These are phyloP conservation scores for Takashimella tepidaria DNA, from an alignment of 1,284 basidiomycete genomes.

Conservation along the genomic window DNA sequence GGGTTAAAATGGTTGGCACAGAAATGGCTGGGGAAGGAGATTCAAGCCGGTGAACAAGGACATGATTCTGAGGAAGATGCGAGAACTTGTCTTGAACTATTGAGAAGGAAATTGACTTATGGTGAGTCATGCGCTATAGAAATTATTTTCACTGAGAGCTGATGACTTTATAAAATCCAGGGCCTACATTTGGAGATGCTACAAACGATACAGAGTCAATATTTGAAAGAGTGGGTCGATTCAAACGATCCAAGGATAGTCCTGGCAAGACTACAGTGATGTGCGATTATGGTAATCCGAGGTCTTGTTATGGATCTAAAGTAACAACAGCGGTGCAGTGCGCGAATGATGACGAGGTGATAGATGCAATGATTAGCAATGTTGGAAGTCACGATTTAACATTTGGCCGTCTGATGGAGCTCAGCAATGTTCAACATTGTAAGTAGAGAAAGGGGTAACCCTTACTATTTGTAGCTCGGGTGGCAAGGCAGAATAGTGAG, in stretches of 20 bases:
- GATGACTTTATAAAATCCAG: constrained; percentile 37
- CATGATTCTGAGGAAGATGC: constrained; percentile 92
- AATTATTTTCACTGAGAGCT: not conserved
- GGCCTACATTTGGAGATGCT: constrained; percentile 75
- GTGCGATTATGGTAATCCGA: constrained; percentile 77
- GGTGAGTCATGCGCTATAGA: constrained; percentile 47
- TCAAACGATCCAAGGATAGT: constrained; percentile 12
- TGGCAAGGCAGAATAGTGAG: too few relatives aligned
- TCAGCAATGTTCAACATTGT: constrained; percentile 75
- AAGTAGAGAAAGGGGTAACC: too few relatives aligned
- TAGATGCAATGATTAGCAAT: constrained; percentile 59
- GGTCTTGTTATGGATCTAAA: constrained; percentile 72
- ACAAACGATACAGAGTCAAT: constrained; percentile 73
- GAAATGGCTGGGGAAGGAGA: constrained; percentile 80
- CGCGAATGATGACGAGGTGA: constrained; percentile 63
- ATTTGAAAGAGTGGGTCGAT: constrained; percentile 71
- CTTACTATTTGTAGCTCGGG: too few relatives aligned
- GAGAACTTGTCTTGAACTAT: constrained; percentile 71
- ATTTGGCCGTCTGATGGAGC: constrained; percentile 72
- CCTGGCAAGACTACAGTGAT: constrained; percentile 60
- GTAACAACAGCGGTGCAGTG: constrained; percentile 70
- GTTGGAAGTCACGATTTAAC: constrained; percentile 67
- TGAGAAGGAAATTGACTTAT: constrained; percentile 70
- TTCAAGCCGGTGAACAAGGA: constrained; percentile 68
- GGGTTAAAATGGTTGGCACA: constrained; percentile 86